Evolutionary conservation across 2,329 filamentous ascomycete genomes (phyloP), one percentile per base, ranked within the genome.

Genomic region (Xylariaceae sp.): DNA sequence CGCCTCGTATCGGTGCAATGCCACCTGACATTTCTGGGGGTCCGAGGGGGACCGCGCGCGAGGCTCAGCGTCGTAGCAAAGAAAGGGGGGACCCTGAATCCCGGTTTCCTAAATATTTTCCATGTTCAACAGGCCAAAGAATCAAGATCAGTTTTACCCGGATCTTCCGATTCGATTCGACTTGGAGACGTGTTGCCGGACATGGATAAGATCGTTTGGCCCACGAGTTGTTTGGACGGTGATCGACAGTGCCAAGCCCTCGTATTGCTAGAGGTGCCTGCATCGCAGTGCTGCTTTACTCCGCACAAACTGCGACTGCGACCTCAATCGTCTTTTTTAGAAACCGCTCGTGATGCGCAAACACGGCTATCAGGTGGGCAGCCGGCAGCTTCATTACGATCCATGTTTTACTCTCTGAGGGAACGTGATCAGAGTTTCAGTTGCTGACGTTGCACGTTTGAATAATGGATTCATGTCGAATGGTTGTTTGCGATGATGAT

Each of bases 171-270:
- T 53, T 56, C 47, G 48, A 49, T n/a, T n/a, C n/a, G n/a, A n/a
- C 50, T 26, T 31, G 36, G 37, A 23, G 19, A 16, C 23, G 28
- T 34, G n/a, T n/a, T n/a, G n/a, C n/a, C n/a, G n/a, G n/a, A n/a
- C n/a, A n/a, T n/a, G n/a, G n/a, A n/a, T n/a, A n/a, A n/a, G n/a
- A n/a, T n/a, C 11, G 48, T 31, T 43, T 7, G 7, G 24, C 34
- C 16, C 24, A 31, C 46, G 39, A 44, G 37, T 51, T 33, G 46
- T 17, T n/a, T n/a, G 26, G 47, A 31, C 53, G 58, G 49, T n/a
- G 53, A 60, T 60, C 58, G 53, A 44, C 58, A 57, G 50, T 33
- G 58, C 58, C 58, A 60, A 60, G 58, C 48, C 53, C 58, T 60
- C 58, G 58, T 60, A 60, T 60, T 57, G 53, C 40, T 36, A 40